Evolutionary conservation across 495 filamentous ascomycete species (phyloP).

Genomic region (Penicillium taxi): DNA sequence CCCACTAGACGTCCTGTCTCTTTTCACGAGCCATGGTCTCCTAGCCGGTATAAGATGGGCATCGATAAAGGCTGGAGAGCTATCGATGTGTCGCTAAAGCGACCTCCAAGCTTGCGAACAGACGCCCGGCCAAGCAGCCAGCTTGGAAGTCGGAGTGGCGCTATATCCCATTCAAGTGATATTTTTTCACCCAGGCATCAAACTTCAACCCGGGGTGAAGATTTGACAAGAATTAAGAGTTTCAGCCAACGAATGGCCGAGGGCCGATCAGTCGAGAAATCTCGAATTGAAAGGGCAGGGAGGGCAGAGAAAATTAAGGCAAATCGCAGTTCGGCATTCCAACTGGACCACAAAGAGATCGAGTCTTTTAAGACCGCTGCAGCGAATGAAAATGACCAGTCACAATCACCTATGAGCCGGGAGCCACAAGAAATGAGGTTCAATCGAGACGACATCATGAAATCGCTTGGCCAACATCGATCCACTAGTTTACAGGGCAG

Average conservation of each 20-base stretch:
- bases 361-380: conserved; percentile 57
- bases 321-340: conserved; percentile 65
- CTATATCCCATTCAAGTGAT: conserved; percentile 17
- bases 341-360: conserved; percentile 56
- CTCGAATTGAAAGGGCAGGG: conserved; percentile 43
- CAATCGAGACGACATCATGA: conserved; percentile 57
- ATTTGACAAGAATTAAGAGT: conserved; percentile 47
- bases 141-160: conserved; percentile 23
- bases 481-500: conserved; percentile 38
- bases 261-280: conserved; percentile 42
- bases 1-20: conserved; percentile 51
- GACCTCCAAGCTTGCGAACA: conserved; percentile 45
- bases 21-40: conserved; percentile 55
- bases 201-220: conserved; percentile 20
- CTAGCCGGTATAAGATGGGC: conserved; percentile 70
- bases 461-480: conserved; percentile 27
- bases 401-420: conserved; percentile 34
- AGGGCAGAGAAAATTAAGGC: conserved; percentile 49
- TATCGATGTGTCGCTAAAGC: conserved; percentile 74
- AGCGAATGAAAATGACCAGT: conserved; percentile 30
- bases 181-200: conserved; percentile 18
- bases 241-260: conserved; percentile 86
- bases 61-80: conserved; percentile 84
- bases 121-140: conserved; percentile 26
- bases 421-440: conserved; percentile 44